Base-by-base conservation (phyloP, 2,329 filamentous ascomycete species). In the Fusarium redolens region DNA sequence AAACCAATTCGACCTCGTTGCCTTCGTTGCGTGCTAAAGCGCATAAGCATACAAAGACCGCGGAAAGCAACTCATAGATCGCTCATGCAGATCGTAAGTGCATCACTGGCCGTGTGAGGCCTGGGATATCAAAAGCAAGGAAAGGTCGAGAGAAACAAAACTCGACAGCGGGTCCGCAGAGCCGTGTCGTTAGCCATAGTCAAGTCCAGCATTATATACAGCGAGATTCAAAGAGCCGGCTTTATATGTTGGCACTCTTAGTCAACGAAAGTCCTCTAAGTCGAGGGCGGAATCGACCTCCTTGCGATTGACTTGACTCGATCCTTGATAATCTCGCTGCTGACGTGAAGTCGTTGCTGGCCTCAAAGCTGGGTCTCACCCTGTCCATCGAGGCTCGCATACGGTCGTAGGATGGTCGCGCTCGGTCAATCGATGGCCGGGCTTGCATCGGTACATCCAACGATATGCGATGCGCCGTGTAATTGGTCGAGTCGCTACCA, bases 401-500 rank as follows among this genome's bases (percentile, higher is more conserved):
- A 61, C 95, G 90, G 78, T 98, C 96, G 80, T 93, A 97, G n/a
- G 94, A 97, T 44, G 94, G 94, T 72, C 94, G 87, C 9, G 92
- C 87, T 68, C 92, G 88, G 71, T 95, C 92, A 45, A 90, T 85
- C 10, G 91, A 92, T 31, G 87, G 88, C 33, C 89, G 84, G 47
- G 79, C 82, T 52, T 78, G 77, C 45, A 72, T 68, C 51, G 77
- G 69, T 55, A 84, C 80, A 66, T 93, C 91, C 72, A 90, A 80
- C 20, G 91, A 91, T 74, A 86, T 84, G 69, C 91, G 88, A 75
- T 90, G 89, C 55, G 87, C 85, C 28, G 94, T 97, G 81, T 95
- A 97, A 77, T 97, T 95, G 55, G 96, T 98, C 69, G 94, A 96
- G 82, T 97, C 95, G 83, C 95, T 98, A 68, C 95, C 94, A 76